Evolutionary conservation across 2,329 filamentous ascomycete species (phyloP), one percentile per base, ranked within the genome.

Genomic region (Mariannaea elegans): DNA sequence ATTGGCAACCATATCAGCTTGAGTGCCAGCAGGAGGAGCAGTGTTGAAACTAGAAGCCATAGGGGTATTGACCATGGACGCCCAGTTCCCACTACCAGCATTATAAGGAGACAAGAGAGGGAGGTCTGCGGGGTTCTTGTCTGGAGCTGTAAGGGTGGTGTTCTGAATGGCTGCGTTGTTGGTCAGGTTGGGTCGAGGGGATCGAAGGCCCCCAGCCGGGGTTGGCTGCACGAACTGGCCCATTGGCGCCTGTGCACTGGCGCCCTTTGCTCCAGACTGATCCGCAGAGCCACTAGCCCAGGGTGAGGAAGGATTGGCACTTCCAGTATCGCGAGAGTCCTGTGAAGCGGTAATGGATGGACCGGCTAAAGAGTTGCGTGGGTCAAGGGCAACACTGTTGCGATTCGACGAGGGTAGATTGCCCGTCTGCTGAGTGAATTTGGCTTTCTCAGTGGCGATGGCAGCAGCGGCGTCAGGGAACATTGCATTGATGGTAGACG

Each of bases 1-100:
- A 74, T 98, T 99, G 59, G 95, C 95, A 58, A 99, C 91, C 94
- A 98, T 98, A 72, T 99, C 95, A 14, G 93, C 94, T 75, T 97
- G 94, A 56, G 85, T 89, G 45, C 81, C 82, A 38, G 81, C 79
- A 36, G 78, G 78, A 66, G 84, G 75, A 53, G 66, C 69, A 14
- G 82, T 78, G 64, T 85, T 90, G 77, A 98, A 99, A 66, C 89
- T 94, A 38, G 92, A 81, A 5, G 94, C 92, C 91, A 98, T 96
- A 2, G 95, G 95, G 2, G 95, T 99, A 79, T 97, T 98, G 65
- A 96, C 90, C 91, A 97, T 97, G 8, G 95, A 98, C 21, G 95
- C 95, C 95, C 95, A 99, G 81, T 95, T 98, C 56, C 92, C 93
- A 74, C 93, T 93, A 51, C 90, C 86, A 32, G 90, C 83, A 62